phyloP scores from a whole-genome alignment of 768 basidiomycete species.

The Podaxis sp. region DNA sequence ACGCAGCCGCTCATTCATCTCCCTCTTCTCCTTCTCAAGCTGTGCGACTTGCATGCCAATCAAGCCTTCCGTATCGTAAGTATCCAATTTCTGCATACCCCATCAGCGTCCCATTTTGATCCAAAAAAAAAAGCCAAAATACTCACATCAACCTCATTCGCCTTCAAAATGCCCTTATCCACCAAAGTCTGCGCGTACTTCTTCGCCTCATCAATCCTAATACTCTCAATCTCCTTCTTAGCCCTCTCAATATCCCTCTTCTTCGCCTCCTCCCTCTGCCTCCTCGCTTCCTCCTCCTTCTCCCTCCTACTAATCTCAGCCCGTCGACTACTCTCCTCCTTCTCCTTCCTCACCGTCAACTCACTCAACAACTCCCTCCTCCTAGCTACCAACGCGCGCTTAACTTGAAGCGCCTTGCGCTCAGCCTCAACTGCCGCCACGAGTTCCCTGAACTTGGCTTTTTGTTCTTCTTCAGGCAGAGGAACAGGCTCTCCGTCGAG shows the following conservation, averaged over 20 bases:
- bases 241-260: slow-evolving; percentile 65
- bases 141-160: slow-evolving; percentile 66
- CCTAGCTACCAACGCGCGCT: slow-evolving; percentile 82
- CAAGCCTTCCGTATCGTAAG: slow-evolving; percentile 81
- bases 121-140: slow-evolving; percentile 9
- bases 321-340: slow-evolving; percentile 79
- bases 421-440: slow-evolving; percentile 70
- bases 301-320: slow-evolving; percentile 67
- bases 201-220: slow-evolving; percentile 79
- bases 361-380: slow-evolving; percentile 84
- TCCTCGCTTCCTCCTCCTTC: slow-evolving; percentile 67
- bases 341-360: slow-evolving; percentile 81
- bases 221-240: slow-evolving; percentile 74
- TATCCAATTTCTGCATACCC: slow-evolving; percentile 66
- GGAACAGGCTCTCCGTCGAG: slow-evolving; percentile 45
- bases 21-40: slow-evolving; percentile 95
- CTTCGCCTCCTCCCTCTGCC: slow-evolving; percentile 62
- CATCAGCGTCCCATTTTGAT: slow-evolving; percentile 5
- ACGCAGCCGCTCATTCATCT: slow-evolving; percentile 77
- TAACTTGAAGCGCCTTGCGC: slow-evolving; percentile 72
- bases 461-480: slow-evolving; percentile 54
- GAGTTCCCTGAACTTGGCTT: slow-evolving; percentile 57
- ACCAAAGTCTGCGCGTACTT: slow-evolving; percentile 84
- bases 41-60: slow-evolving; percentile 92
- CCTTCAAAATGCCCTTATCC: slow-evolving; percentile 70